These are phyloP conservation scores for Pilatotrama ljubarskyi DNA, from an alignment of 768 basidiomycete species.

Conservation along the genomic window DNA sequence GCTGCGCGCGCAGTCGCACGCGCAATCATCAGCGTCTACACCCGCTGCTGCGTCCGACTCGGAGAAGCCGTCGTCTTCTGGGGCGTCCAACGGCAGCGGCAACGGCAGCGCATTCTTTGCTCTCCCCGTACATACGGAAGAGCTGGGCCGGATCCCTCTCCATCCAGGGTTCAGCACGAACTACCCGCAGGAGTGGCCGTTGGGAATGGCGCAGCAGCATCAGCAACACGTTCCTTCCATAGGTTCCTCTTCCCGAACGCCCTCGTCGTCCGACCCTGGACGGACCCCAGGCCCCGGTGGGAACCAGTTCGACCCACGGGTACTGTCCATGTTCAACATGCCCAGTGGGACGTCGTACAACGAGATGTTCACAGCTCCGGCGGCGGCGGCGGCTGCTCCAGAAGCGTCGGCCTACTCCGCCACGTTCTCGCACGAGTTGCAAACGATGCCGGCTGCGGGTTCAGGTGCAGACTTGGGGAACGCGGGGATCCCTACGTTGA, in stretches of 20 bases:
- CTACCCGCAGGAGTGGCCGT: slow-evolving; percentile 1
- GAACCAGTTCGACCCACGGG: slow-evolving; percentile 16
- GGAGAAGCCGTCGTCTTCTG: not conserved
- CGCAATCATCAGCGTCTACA: slow-evolving; percentile 5
- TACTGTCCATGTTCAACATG: slow-evolving; percentile 27
- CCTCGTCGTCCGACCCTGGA: not conserved
- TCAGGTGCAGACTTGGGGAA: not conserved
- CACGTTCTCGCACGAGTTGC: not conserved
- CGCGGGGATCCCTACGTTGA: not conserved
- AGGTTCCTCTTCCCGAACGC: not conserved
- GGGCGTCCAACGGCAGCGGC: slow-evolving; percentile 11
- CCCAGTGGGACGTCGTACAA: slow-evolving; percentile 24
- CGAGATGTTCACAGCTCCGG: slow-evolving; percentile 26
- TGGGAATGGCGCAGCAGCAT: not conserved
- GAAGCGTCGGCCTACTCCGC: slow-evolving; percentile 1
- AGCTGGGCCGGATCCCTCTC: slow-evolving; percentile 55
- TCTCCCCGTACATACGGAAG: slow-evolving; percentile 57
- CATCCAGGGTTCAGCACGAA: slow-evolving; percentile 28
- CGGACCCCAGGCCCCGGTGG: not conserved
- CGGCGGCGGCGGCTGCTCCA: slow-evolving; percentile 1
- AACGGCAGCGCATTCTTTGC: slow-evolving; percentile 27
- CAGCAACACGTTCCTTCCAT: not conserved
- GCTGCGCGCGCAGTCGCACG: slow-evolving; percentile 3
- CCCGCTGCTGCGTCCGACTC: not conserved
- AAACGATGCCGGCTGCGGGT: slow-evolving; percentile 1